A percentile compares a stretch with the other conserved stretches of the same genome.
Evolutionary conservation across 495 filamentous ascomycete species (phyloP).

Genomic region (Xylaria longipes): DNA sequence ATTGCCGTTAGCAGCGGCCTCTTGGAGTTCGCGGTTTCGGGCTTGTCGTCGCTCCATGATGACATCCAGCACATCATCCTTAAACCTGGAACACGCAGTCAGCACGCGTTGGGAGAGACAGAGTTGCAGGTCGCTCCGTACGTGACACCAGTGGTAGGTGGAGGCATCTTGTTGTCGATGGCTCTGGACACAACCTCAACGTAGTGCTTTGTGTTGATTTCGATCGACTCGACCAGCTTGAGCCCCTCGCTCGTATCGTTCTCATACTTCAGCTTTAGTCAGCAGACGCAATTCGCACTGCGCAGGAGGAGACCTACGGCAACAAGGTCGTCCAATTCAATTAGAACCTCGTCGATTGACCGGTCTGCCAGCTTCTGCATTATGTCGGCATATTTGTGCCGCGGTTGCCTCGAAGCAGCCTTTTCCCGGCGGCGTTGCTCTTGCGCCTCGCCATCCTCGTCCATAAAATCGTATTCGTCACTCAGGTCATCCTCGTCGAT

Average conservation of each 20-base stretch:
- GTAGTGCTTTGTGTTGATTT: slow-evolving; percentile 92
- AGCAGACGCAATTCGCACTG: slow-evolving; percentile 2
- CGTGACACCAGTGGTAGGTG: slow-evolving; percentile 77
- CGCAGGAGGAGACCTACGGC: slow-evolving; percentile 55
- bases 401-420: slow-evolving; percentile 58
- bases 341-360: slow-evolving; percentile 71
- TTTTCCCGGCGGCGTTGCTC: slow-evolving; percentile 53
- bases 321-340: slow-evolving; percentile 88
- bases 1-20: slow-evolving; percentile 70
- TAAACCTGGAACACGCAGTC: slow-evolving; percentile 65
- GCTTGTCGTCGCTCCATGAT: slow-evolving; percentile 90
- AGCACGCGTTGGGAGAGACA: slow-evolving; percentile 15
- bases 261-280: slow-evolving; percentile 66
- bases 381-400: slow-evolving; percentile 88
- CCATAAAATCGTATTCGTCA: slow-evolving; percentile 95
- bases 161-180: slow-evolving; percentile 85
- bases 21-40: slow-evolving; percentile 77
- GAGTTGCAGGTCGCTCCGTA: slow-evolving; percentile 48
- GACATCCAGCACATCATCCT: slow-evolving; percentile 96
- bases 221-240: slow-evolving; percentile 82
- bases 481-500: slow-evolving; percentile 88
- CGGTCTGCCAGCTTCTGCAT: slow-evolving; percentile 88
- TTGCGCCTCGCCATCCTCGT: slow-evolving; percentile 73
- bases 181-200: slow-evolving; percentile 89
- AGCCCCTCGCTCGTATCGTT: slow-evolving; percentile 69